Percentiles rank a stretch among this genome's conserved stretches.
These are phyloP conservation scores for Funneliformis geosporum DNA, from an alignment of 192 early-diverging fungal genomes.

Conservation along the genomic window DNA sequence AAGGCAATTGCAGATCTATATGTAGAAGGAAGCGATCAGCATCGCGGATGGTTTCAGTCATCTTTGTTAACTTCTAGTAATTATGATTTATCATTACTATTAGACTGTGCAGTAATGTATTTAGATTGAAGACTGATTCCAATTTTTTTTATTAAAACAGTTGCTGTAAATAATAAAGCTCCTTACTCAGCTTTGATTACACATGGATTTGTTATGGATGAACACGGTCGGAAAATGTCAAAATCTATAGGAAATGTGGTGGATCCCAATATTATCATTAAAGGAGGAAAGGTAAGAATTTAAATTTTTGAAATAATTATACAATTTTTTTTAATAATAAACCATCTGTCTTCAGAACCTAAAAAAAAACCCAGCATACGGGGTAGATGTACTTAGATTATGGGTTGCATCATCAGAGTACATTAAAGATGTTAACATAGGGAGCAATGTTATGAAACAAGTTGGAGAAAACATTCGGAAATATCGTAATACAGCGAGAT, in stretches of 20 bases:
- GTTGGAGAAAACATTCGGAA: constrained; percentile 71
- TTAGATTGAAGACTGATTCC: too few relatives aligned
- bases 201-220: constrained; percentile 75
- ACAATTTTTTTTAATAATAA: constrained; percentile 70
- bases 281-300: constrained; percentile 68
- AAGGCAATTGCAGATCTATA: constrained; percentile 67
- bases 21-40: constrained; percentile 78
- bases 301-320: constrained; percentile 66
- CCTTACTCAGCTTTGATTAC: constrained; percentile 74
- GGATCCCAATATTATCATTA: constrained; percentile 81
- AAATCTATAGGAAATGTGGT: constrained; percentile 88
- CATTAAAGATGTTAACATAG: constrained; percentile 71
- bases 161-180: constrained; percentile 64
- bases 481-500: constrained; percentile 72
- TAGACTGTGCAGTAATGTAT: not conserved
- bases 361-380: constrained; percentile 71
- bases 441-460: constrained; percentile 60
- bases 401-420: constrained; percentile 78
- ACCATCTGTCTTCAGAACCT: constrained; percentile 42
- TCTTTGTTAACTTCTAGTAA: constrained; percentile 70
- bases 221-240: constrained; percentile 88
- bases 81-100: not conserved
- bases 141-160: constrained; percentile 24
- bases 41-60: constrained; percentile 87
- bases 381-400: constrained; percentile 72